Evolutionary conservation across 129 eudicot species (phyloP).

Genomic region (Ambrosia trifida): DNA sequence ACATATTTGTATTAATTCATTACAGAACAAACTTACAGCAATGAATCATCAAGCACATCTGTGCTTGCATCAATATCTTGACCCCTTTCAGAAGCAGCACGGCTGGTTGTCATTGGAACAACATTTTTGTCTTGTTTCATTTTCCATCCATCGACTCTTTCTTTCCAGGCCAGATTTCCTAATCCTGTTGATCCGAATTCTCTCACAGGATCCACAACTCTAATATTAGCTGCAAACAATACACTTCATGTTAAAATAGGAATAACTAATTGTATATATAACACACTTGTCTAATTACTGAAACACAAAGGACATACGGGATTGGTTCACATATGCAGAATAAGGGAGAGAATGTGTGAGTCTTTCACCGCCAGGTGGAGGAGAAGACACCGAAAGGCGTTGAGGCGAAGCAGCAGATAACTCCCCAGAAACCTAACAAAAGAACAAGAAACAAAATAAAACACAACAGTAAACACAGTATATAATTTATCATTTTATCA

Average conservation of each 20-base stretch:
- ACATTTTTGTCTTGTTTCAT: conserved; percentile 90
- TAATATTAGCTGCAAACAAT: conserved; percentile 68
- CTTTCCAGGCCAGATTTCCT: conserved; percentile 99
- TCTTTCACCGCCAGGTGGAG: conserved; percentile 70
- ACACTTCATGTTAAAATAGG: conserved; percentile 12
- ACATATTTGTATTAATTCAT: neutral
- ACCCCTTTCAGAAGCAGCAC: conserved; percentile 96
- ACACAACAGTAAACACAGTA: neutral
- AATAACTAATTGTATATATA: neutral
- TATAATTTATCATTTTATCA: neutral
- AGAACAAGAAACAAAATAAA: neutral
- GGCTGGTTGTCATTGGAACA: conserved; percentile 71
- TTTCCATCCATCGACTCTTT: conserved; percentile 99
- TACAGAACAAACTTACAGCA: conserved; percentile 55
- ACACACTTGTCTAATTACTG: conserved; percentile 20
- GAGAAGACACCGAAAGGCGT: conserved; percentile 86
- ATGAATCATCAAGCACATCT: conserved; percentile 75
- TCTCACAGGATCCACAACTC: conserved; percentile 89
- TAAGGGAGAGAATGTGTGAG: conserved; percentile 62
- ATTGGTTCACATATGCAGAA: conserved; percentile 45
- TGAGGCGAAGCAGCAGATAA: conserved; percentile 99
- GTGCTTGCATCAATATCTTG: conserved; percentile 95
- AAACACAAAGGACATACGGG: conserved; percentile 39
- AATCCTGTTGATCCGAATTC: conserved; percentile 88
- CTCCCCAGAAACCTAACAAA: conserved; percentile 88